Percentiles rank a stretch among this genome's conserved stretches.
These are phyloP conservation scores for Xylaria multiplex DNA, from an alignment of 2,329 filamentous ascomycete species.

Conservation along the genomic window DNA sequence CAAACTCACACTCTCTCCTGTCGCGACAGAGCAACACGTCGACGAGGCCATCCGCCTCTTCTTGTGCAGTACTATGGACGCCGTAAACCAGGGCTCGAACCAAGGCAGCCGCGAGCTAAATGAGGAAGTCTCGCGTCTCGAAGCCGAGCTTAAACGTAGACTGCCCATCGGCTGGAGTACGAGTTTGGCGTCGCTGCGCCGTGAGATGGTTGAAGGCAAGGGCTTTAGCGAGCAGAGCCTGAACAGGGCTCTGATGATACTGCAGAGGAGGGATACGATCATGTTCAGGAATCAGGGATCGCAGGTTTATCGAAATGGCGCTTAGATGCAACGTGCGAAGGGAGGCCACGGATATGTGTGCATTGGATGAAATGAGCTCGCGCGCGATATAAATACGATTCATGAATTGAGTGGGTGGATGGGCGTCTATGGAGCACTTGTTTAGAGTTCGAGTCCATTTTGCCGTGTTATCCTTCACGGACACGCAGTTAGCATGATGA, in stretches of 20 bases:
- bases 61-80: constrained; percentile 97
- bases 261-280: constrained; percentile 88
- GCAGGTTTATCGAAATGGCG: constrained; percentile 76
- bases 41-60: constrained; percentile 98
- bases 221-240: constrained; percentile 89
- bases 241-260: constrained; percentile 82
- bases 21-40: constrained; percentile 91
- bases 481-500: constrained; percentile 22
- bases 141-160: constrained; percentile 86
- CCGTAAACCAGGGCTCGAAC: constrained; percentile 87
- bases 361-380: not conserved
- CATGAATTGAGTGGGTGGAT: constrained; percentile 13
- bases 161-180: constrained; percentile 97
- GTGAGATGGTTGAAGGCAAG: constrained; percentile 92
- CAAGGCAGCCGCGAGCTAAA: constrained; percentile 88
- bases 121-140: constrained; percentile 86
- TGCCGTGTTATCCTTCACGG: constrained; percentile 13
- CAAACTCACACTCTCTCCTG: constrained; percentile 84
- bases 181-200: constrained; percentile 82
- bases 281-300: constrained; percentile 81
- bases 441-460: constrained; percentile 38
- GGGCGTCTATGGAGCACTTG: constrained; percentile 25
- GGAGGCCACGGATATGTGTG: not conserved
- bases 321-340: constrained; percentile 51
- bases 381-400: constrained; percentile 11